Base-by-base conservation (phyloP, 345 rosid species). In the Dimocarpus longan region DNA sequence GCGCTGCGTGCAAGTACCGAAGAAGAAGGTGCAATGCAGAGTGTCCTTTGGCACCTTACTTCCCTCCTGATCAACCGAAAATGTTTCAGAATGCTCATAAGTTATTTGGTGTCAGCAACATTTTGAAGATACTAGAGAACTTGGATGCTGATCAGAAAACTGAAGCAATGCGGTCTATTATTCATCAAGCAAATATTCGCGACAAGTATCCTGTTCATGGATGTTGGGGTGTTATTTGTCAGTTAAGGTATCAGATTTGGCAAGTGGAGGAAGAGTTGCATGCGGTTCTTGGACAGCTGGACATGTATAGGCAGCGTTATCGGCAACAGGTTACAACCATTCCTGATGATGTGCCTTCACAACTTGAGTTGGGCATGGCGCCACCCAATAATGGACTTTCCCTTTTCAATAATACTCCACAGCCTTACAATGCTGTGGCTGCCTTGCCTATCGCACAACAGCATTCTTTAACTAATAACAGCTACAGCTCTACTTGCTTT, bases 1-100 rank as follows among this genome's bases (percentile, higher is more conserved):
- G 99, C 59, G 99, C 98, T 32, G 92, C 93, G 10, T 96, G 99
- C 93, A 96, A 96, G 82, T 92, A 89, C 88, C 98, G 87, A 71
- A 82, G 98, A 24, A 82, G 95, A 71, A 90, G 89, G 77, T 96
- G 99, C 85, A 72, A 85, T 6, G 57, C 90, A 0, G 91, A 91
- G 52, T 96, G 99, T 63, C 95, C 85, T 5, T 78, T 96, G 4
- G 93, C 98, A 0, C 98, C 97, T 3, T 96, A 90, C 75, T 94
- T 94, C 77, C 98, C 95, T 2, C 85, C 99, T 0, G 97, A 94
- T 70, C 90, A 92, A 32, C 93, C 97, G 0, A 86, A 87, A 54
- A 75, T 90, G 39, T 96, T 96, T 76, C 91, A 87, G 26, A 94
- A 96, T 18, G 98, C 93, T 46, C 98, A 93, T 75, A 87, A 79